Evolutionary conservation across 805 yeast genomes (phyloP).

Genomic region (Debaryomyces tyrocola): DNA sequence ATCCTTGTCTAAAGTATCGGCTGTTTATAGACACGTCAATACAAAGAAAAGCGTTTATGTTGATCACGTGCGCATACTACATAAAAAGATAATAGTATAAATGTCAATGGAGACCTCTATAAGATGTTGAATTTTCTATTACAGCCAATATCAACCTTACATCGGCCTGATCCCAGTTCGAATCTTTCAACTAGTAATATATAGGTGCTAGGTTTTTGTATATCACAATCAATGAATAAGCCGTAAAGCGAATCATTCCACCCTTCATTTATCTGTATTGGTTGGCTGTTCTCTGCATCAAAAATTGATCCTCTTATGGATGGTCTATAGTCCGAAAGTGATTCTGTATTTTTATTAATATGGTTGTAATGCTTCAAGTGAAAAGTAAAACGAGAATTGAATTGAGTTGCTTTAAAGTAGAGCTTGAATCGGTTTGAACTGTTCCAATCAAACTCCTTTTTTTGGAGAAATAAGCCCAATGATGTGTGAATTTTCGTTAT

Average conservation of each 20-base stretch:
- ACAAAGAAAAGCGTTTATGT: too few species aligned
- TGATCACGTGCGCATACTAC: too few species aligned
- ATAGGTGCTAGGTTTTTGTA: conserved; percentile 28
- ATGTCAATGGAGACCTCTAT: background rate
- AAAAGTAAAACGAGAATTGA: conserved; percentile 20
- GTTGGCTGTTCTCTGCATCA: conserved; percentile 21
- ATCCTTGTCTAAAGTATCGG: background rate
- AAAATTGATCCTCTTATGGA: conserved; percentile 47
- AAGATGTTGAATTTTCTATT: conserved; percentile 11
- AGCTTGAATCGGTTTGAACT: conserved; percentile 39
- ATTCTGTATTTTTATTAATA: conserved; percentile 8
- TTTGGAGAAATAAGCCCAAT: conserved; percentile 35
- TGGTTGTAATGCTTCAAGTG: conserved; percentile 23
- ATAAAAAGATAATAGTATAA: background rate
- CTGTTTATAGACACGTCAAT: background rate
- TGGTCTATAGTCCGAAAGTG: conserved; percentile 40
- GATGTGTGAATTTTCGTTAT: conserved; percentile 20
- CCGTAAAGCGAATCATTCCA: conserved; percentile 49
- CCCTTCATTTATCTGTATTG: conserved; percentile 32
- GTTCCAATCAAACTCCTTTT: conserved; percentile 36
- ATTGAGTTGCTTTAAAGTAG: conserved; percentile 19
- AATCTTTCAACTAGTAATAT: conserved; percentile 49
- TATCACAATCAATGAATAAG: conserved; percentile 32
- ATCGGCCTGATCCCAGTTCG: conserved; percentile 44
- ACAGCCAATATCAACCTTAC: conserved; percentile 39